A percentile compares a stretch with the other conserved stretches of the same genome.
Conservation (phyloP, 257 asterid species). For the Solanum ossicruentum region DNA sequence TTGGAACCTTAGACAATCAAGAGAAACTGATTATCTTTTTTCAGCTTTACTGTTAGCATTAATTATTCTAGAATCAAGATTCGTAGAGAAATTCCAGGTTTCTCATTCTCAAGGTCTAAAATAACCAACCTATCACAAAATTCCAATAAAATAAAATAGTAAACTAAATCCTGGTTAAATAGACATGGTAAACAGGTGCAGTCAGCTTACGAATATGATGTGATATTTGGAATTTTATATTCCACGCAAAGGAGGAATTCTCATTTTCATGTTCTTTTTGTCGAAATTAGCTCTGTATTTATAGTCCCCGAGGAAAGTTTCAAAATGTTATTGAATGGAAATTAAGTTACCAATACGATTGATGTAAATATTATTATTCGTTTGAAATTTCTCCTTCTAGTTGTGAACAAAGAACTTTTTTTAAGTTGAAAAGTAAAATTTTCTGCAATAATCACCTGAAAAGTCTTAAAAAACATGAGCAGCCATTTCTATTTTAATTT, state of each 20-base stretch:
- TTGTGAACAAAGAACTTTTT: neutral
- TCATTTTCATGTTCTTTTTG: neutral
- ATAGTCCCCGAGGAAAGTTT: neutral
- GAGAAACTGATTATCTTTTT: too few relatives aligned
- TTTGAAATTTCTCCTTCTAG: neutral
- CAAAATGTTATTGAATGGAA: neutral
- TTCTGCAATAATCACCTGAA: neutral
- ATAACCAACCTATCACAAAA: too few relatives aligned
- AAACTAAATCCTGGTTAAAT: neutral
- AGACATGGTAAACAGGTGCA: neutral
- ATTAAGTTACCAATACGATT: neutral
- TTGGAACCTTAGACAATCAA: neutral
- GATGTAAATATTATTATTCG: neutral
- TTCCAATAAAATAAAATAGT: too few relatives aligned
- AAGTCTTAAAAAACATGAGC: neutral
- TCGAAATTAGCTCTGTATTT: neutral
- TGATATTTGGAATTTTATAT: neutral
- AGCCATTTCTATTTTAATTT: neutral
- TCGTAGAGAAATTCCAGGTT: too few relatives aligned
- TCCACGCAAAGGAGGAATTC: neutral
- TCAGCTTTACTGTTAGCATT: too few relatives aligned
- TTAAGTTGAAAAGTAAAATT: neutral
- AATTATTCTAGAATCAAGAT: too few relatives aligned
- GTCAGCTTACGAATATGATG: neutral
- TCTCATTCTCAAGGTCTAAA: too few relatives aligned